Percentiles rank a stretch among this genome's conserved stretches.
Conservation (phyloP, 352 stramenopile species). For the Globisporangium splendens region DNA sequence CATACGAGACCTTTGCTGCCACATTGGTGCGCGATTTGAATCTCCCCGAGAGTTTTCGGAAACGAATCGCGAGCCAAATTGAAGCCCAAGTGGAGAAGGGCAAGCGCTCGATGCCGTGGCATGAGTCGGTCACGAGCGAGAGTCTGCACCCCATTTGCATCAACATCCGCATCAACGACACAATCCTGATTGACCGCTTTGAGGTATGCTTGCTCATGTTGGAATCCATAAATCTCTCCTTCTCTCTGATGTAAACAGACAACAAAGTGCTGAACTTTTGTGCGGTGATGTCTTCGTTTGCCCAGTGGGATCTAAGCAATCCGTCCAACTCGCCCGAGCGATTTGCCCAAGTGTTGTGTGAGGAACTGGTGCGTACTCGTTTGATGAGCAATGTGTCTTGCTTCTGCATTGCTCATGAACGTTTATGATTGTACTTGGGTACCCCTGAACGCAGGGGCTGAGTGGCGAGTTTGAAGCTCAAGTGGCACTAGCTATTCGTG, state of each 20-base stretch:
- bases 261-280: not conserved
- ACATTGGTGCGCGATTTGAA: conserved; percentile 68
- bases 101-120: conserved; percentile 49
- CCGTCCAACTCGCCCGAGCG: conserved; percentile 58
- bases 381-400: conserved; percentile 1
- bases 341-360: conserved; percentile 63
- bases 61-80: conserved; percentile 58
- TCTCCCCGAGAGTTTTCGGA: conserved; percentile 70
- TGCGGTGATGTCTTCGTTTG: not conserved
- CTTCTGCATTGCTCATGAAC: no score
- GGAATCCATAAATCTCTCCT: not conserved
- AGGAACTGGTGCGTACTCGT: conserved; percentile 53
- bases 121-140: conserved; percentile 45
- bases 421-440: not conserved
- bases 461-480: conserved; percentile 78
- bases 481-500: conserved; percentile 71
- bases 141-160: conserved; percentile 78
- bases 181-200: conserved; percentile 77
- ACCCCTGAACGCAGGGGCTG: conserved; percentile 34
- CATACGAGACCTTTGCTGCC: conserved; percentile 70
- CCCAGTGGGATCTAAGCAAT: conserved; percentile 68
- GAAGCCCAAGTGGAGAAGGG: conserved; percentile 68
- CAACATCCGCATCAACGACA: conserved; percentile 80
- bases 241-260: no score
- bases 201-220: conserved; percentile 26